A percentile compares a stretch with the other conserved stretches of the same genome.
These are phyloP conservation scores for Lipomyces oligophaga DNA, from an alignment of 805 yeast species.

Conservation along the genomic window DNA sequence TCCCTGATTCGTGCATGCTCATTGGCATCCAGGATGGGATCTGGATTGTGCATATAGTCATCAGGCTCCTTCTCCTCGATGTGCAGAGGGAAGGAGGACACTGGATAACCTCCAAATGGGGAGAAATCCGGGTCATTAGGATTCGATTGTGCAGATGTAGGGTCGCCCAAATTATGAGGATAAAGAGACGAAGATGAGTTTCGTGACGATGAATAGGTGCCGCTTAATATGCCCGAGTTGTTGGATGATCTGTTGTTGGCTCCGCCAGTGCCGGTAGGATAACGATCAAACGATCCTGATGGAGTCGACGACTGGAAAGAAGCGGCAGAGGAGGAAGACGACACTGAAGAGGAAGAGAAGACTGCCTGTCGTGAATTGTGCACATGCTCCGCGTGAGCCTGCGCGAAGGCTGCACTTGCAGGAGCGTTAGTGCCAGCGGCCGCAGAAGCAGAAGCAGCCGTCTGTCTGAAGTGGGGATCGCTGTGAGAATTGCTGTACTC, in stretches of 20 bases:
- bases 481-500: not conserved
- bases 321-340: conserved; percentile 9
- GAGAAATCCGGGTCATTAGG: conserved; percentile 41
- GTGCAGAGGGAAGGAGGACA: conserved; percentile 81
- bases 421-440: too few relatives aligned
- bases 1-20: conserved; percentile 49
- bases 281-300: conserved; percentile 14
- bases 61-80: conserved; percentile 94
- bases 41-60: conserved; percentile 94
- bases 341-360: conserved; percentile 19
- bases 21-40: conserved; percentile 86
- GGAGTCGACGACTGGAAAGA: conserved; percentile 10
- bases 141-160: conserved; percentile 15
- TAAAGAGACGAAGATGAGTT: conserved; percentile 11
- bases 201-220: conserved; percentile 12
- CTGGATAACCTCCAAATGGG: conserved; percentile 97
- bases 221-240: not conserved
- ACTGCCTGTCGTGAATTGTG: conserved; percentile 28
- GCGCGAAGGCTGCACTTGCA: conserved; percentile 16
- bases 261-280: not conserved
- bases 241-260: not conserved
- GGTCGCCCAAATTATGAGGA: conserved; percentile 25
- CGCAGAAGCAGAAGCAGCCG: conserved; percentile 1
- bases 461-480: not conserved
- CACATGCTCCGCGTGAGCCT: conserved; percentile 16